Evolutionary conservation across 2,329 filamentous ascomycete genomes (phyloP), one percentile per base, ranked within the genome.

Genomic region (Purpureocillium takamizusanense): DNA sequence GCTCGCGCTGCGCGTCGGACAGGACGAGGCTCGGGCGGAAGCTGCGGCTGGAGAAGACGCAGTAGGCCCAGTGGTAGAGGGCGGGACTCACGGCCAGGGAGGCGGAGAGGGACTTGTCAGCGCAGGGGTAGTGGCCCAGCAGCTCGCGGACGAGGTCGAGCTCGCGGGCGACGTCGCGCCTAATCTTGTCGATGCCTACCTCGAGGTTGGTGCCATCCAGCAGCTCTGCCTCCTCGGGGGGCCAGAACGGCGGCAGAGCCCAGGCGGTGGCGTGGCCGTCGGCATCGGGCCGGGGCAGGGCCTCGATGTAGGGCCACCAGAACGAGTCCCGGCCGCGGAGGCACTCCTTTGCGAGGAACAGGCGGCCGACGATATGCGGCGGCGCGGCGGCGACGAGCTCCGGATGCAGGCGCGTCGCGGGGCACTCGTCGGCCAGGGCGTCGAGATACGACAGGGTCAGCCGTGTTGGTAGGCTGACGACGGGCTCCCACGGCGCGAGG

Each of bases 271-370:
- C 49, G 2, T 76, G n/a, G n/a, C n/a, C n/a, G n/a, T 61, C 9
- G 70, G 66, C n/a, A n/a, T n/a, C n/a, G 0, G 80, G 79, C 42
- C 77, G 74, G 1, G 83, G 82, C 1, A 88, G 65, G 0, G 74
- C 73, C 9, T 62, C 60, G 46, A 87, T 74, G 57, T 88, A 88
- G 1, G 78, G 71, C 54, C 65, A 69, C 83, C 83, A 88, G 47
- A 74, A 76, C 1, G 82, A 83, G 2, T 67, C 51, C 2, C 58
- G 39, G 2, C 72, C 74, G 2, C 70, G 58, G 25, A 86, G 63
- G 51, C 77, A 79, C 54, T 88, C 76, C 43, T 80, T 75, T 52
- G 84, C 69, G 6, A 88, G 66, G 45, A 84, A 81, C 57, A 86
- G 82, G 4, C 80, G 72, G 8, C 76, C 72, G 35, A 80, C 60